Percentiles rank a stretch among this genome's conserved stretches.
Evolutionary conservation across 306 rosid genomes (phyloP).

Genomic region (Alnus rubra): DNA sequence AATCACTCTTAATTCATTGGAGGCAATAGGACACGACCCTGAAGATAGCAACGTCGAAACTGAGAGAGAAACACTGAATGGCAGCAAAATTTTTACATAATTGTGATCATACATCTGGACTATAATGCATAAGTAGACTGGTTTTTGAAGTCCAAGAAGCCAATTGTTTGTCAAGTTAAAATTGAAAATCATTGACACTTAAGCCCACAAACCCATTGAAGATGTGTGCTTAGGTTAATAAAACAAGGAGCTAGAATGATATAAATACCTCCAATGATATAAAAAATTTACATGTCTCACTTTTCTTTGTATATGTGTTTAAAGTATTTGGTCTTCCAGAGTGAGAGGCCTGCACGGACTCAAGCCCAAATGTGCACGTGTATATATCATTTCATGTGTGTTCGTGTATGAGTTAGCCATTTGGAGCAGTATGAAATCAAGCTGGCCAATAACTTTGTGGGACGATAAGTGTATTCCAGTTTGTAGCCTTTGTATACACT

Average conservation of each 20-base stretch:
- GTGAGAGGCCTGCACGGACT: neutral
- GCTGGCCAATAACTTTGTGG: neutral
- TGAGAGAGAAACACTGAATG: neutral
- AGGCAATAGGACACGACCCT: neutral
- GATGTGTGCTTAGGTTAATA: neutral
- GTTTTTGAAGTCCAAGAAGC: neutral
- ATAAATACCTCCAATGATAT: neutral
- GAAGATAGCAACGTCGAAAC: neutral
- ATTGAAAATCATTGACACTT: neutral
- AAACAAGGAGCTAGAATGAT: neutral
- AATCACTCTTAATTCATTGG: neutral
- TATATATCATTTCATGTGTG: neutral
- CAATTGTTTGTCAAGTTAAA: neutral
- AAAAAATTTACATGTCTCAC: neutral
- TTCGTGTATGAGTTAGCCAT: neutral
- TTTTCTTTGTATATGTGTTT: neutral
- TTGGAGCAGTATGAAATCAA: neutral
- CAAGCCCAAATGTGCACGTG: neutral
- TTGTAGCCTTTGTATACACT: neutral
- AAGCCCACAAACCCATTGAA: neutral
- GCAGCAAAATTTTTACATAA: neutral
- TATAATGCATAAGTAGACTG: neutral
- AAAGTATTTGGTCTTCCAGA: neutral
- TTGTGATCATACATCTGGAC: neutral
- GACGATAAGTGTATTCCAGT: neutral